phyloP scores from a whole-genome alignment of 176 grass and related monocot genomes.

The Phoenix dactylifera region DNA sequence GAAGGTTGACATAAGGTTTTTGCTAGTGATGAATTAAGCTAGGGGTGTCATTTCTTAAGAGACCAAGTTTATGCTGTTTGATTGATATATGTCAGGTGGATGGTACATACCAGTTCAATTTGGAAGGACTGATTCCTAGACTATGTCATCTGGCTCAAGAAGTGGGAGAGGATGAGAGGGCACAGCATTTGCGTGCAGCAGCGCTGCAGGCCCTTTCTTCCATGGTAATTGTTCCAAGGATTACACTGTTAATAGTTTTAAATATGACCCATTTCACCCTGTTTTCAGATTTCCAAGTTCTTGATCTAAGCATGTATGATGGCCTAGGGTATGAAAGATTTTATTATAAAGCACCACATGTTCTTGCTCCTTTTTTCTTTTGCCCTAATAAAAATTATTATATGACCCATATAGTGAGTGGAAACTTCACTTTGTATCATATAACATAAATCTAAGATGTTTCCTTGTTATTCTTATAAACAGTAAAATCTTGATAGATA shows the following conservation, averaged over 20 bases:
- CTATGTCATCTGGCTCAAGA: conserved; percentile 87
- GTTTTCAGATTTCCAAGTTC: conserved; percentile 17
- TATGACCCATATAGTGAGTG: no score
- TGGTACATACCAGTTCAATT: conserved; percentile 96
- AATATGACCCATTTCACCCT: conserved; percentile 13
- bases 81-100: conserved; percentile 49
- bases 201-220: conserved; percentile 80
- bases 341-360: no score
- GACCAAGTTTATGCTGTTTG: conserved; percentile 7
- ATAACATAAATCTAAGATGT: no score
- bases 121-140: conserved; percentile 81
- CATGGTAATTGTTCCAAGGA: conserved; percentile 41
- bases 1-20: not conserved
- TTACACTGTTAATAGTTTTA: conserved; percentile 1
- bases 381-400: no score
- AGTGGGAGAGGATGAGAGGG: conserved; percentile 60
- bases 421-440: no score
- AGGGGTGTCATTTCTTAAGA: not conserved
- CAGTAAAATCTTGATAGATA: no score
- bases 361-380: no score
- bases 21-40: no score
- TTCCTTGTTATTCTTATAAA: no score
- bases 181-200: conserved; percentile 36
- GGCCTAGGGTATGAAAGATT: no score
- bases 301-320: not conserved